Evolutionary conservation across 805 yeast genomes (phyloP).

Genomic region (Candida verbasci): DNA sequence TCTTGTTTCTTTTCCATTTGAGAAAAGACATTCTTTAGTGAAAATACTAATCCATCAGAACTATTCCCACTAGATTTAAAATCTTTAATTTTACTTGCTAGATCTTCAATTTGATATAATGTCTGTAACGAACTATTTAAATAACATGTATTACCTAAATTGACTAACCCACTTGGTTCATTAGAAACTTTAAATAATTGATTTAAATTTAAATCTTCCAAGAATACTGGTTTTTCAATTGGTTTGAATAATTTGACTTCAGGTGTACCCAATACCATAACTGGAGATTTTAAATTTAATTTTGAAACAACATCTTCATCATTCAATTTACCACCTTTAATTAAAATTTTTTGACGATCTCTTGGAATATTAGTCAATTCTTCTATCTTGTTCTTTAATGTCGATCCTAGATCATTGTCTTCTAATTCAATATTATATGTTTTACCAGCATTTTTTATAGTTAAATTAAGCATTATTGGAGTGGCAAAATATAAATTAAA

Average conservation of each 20-base stretch:
- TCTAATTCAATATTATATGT: slow-evolving; percentile 41
- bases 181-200: slow-evolving; percentile 33
- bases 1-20: slow-evolving; percentile 43
- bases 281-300: slow-evolving; percentile 58
- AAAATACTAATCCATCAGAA: slow-evolving; percentile 17
- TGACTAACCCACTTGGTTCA: slow-evolving; percentile 63
- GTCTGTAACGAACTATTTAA: slow-evolving; percentile 67
- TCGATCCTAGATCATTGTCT: slow-evolving; percentile 51
- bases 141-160: slow-evolving; percentile 76
- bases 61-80: slow-evolving; percentile 9
- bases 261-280: slow-evolving; percentile 93
- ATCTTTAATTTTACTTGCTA: slow-evolving; percentile 26
- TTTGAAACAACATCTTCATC: slow-evolving; percentile 57
- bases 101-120: slow-evolving; percentile 42
- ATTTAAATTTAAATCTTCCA: slow-evolving; percentile 61
- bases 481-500: slow-evolving; percentile 4
- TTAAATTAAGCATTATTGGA: slow-evolving; percentile 4
- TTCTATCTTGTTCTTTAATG: slow-evolving; percentile 65
- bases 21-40: slow-evolving; percentile 42
- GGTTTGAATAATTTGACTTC: slow-evolving; percentile 58
- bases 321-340: slow-evolving; percentile 82
- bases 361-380: slow-evolving; percentile 79
- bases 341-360: slow-evolving; percentile 82
- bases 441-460: slow-evolving; percentile 41
- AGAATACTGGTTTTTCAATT: slow-evolving; percentile 49